phyloP scores from a whole-genome alignment of 2,329 filamentous ascomycete species.

The Thermoascus crustaceus region DNA sequence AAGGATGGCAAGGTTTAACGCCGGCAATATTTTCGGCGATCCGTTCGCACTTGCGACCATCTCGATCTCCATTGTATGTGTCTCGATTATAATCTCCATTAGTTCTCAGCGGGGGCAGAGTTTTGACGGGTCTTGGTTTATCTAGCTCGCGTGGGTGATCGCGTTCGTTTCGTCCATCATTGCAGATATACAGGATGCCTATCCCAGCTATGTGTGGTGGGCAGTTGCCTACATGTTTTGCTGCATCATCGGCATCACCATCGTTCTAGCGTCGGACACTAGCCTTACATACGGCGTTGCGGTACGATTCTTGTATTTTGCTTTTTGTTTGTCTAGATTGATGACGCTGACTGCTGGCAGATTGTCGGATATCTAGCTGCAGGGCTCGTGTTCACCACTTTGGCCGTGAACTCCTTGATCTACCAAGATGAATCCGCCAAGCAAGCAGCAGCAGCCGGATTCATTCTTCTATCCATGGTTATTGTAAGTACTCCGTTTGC shows the following conservation, averaged over 20 bases:
- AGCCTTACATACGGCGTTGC: conserved; percentile 87
- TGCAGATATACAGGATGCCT: conserved; percentile 49
- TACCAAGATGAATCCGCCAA: conserved; percentile 62
- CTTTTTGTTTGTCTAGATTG: background rate
- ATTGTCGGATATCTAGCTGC: conserved; percentile 79
- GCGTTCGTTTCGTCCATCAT: conserved; percentile 81
- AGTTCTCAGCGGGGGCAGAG: no score
- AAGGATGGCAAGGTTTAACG: conserved; percentile 52
- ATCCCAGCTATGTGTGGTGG: conserved; percentile 92
- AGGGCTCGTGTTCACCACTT: conserved; percentile 76
- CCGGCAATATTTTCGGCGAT: conserved; percentile 89
- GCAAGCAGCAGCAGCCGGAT: conserved; percentile 83
- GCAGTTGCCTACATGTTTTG: conserved; percentile 76
- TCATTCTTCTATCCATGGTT: conserved; percentile 89
- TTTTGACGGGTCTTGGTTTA: no score
- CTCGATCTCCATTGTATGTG: conserved; percentile 78
- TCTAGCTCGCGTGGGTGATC: conserved; percentile 88
- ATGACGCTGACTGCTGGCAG: conserved; percentile 31
- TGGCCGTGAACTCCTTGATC: conserved; percentile 76
- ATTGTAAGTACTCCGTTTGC: conserved; percentile 52
- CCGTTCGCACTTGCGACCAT: conserved; percentile 92
- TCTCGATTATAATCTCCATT: no score
- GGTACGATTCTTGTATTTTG: conserved; percentile 35
- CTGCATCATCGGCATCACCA: conserved; percentile 67
- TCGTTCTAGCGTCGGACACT: conserved; percentile 77